Evolutionary conservation across 495 filamentous ascomycete genomes (phyloP).

Genomic region (Penicillium antarcticum): DNA sequence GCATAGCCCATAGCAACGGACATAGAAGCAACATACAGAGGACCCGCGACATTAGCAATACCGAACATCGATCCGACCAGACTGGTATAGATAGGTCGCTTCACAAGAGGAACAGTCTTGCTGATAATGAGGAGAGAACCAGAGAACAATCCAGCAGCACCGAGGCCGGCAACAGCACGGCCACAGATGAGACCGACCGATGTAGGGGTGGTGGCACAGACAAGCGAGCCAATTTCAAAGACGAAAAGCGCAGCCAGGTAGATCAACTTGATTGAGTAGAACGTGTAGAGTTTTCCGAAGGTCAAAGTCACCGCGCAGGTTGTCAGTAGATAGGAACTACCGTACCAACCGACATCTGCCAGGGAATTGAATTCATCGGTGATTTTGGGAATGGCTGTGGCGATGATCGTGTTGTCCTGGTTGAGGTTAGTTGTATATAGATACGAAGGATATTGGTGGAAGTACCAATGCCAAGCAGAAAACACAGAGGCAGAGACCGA

Average conservation of each 20-base stretch:
- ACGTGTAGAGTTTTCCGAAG: conserved; percentile 77
- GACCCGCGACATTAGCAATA: conserved; percentile 72
- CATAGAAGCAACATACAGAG: conserved; percentile 41
- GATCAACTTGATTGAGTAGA: conserved; percentile 70
- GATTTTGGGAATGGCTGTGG: conserved; percentile 80
- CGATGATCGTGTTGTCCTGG: conserved; percentile 75
- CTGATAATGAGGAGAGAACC: conserved; percentile 79
- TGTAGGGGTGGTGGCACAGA: conserved; percentile 75
- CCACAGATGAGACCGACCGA: conserved; percentile 78
- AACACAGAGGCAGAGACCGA: conserved; percentile 59
- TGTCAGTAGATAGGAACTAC: conserved; percentile 65
- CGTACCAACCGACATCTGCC: conserved; percentile 81
- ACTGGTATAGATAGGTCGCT: conserved; percentile 70
- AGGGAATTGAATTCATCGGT: conserved; percentile 75
- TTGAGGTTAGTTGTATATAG: conserved; percentile 1
- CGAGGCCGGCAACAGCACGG: conserved; percentile 81
- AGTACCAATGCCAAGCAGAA: conserved; percentile 62
- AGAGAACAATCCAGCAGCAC: conserved; percentile 77
- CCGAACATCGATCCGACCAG: conserved; percentile 79
- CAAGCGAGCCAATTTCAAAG: conserved; percentile 83
- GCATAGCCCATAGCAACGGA: not conserved
- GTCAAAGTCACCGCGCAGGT: conserved; percentile 68
- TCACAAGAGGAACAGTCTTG: conserved; percentile 66
- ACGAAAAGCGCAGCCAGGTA: conserved; percentile 68
- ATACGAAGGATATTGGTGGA: not conserved